Evolutionary conservation across 1,139 yeast species (phyloP), one percentile per base, ranked within the genome.

Genomic region (Blastobotrys apis): DNA sequence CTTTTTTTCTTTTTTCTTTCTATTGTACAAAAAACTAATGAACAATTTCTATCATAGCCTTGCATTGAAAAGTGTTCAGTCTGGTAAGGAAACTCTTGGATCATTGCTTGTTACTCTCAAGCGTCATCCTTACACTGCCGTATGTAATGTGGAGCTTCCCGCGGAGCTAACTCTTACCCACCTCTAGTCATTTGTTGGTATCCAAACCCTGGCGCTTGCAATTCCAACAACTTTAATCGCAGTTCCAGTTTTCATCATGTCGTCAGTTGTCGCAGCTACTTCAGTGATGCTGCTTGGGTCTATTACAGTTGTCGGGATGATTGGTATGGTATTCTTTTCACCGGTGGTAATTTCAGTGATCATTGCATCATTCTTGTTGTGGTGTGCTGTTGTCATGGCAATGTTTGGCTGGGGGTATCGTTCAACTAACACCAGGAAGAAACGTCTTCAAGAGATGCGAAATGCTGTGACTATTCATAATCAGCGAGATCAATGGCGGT

Each of bases 301-400:
- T 5, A 47, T 49, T 1, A 36, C 45, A 12, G 37, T 41, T 9
- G 34, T 44, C 3, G 43, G 47, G 2, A 41, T 45, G 10, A 29
- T 48, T 4, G 40, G 53, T 35, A 33, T 33, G 48, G 32, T 30
- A 3, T 36, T 23, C 9, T 21, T 30, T 33, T 47, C 56, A 8
- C 59, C 60, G 8, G 16, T 53, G 5, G 43, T 55, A 26, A 13
- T 54, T 16, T 30, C 46, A 15, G 33, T 48, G 3, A 30, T 48
- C 2, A 19, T 43, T 1, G 32, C 52, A n/a, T 43, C 49, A 2
- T 37, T 50, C 21, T 16, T 47, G n/a, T 43, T 48, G 5, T 53
- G 56, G 54, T 22, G 47, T 15, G 41, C 45, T 1, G 40, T 45
- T 6, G 29, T 43, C 8, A 30, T 47, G 29, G 43, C 41, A 3